phyloP scores from a whole-genome alignment of 306 rosid species.

The Malus domestica region DNA sequence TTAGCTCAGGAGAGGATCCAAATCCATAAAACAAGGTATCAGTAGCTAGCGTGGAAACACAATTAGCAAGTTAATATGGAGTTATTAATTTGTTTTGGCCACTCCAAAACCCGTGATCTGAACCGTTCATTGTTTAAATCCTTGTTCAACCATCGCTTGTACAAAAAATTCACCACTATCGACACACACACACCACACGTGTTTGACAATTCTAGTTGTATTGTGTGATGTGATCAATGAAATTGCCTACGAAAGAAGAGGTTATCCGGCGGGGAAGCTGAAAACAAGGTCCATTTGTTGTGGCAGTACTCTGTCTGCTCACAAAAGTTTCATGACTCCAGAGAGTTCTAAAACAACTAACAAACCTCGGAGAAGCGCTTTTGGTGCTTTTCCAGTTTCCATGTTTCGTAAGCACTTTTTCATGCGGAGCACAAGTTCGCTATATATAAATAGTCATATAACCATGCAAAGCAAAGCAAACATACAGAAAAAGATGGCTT shows the following conservation, averaged over 20 bases:
- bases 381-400: background rate
- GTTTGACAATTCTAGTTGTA: background rate
- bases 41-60: no score
- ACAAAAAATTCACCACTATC: background rate
- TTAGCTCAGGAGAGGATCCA: no score
- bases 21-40: no score
- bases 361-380: background rate
- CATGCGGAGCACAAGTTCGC: background rate
- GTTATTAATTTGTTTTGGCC: no score
- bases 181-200: background rate
- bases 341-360: background rate
- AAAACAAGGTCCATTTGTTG: background rate
- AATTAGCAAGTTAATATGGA: no score
- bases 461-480: background rate
- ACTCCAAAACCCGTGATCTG: background rate
- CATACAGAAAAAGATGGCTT: background rate
- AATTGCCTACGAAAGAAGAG: background rate
- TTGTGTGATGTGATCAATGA: background rate
- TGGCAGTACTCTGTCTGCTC: background rate
- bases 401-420: background rate
- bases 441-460: background rate
- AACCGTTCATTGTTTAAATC: background rate
- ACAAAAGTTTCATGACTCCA: constrained; percentile 13
- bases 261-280: background rate
- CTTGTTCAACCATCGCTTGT: no score